Percentiles rank a stretch among this genome's conserved stretches.
These are phyloP conservation scores for Boletus speciosus DNA, from an alignment of 768 basidiomycete genomes.

Conservation along the genomic window DNA sequence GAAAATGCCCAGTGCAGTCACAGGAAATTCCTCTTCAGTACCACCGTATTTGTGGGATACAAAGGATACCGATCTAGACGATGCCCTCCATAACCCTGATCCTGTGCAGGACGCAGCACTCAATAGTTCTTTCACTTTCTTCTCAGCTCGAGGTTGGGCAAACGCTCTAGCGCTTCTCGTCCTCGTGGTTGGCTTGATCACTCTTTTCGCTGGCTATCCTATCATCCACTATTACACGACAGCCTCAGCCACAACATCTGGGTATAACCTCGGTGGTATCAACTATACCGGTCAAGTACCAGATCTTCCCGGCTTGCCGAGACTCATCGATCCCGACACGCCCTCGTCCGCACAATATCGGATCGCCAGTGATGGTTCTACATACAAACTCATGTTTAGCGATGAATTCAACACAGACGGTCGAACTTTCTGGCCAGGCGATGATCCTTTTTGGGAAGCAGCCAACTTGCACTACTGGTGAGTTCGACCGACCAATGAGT, in stretches of 20 bases:
- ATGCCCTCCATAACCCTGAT: constrained; percentile 86
- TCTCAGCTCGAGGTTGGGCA: constrained; percentile 79
- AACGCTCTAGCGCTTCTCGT: constrained; percentile 74
- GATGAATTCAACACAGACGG: constrained; percentile 79
- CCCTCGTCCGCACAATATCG: constrained; percentile 53
- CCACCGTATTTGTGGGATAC: constrained; percentile 74
- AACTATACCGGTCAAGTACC: constrained; percentile 90
- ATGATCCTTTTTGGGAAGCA: constrained; percentile 85
- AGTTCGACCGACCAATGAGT: constrained; percentile 4
- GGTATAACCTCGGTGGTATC: constrained; percentile 81
- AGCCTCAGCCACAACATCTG: constrained; percentile 31
- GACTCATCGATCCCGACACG: constrained; percentile 75
- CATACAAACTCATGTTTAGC: constrained; percentile 83
- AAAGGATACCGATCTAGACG: constrained; percentile 84
- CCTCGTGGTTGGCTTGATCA: constrained; percentile 64
- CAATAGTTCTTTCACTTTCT: constrained; percentile 61
- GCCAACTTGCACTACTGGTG: constrained; percentile 82
- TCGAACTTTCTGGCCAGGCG: constrained; percentile 74
- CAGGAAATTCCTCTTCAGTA: constrained; percentile 55
- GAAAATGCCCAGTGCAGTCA: constrained; percentile 27
- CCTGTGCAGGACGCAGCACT: constrained; percentile 61
- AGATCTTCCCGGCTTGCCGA: constrained; percentile 59
- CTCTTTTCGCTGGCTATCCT: constrained; percentile 86
- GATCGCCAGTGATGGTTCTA: constrained; percentile 69
- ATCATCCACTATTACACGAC: constrained; percentile 58